Evolutionary conservation across 2,329 filamentous ascomycete species (phyloP), one percentile per base, ranked within the genome.

Genomic region (Calycina marina): DNA sequence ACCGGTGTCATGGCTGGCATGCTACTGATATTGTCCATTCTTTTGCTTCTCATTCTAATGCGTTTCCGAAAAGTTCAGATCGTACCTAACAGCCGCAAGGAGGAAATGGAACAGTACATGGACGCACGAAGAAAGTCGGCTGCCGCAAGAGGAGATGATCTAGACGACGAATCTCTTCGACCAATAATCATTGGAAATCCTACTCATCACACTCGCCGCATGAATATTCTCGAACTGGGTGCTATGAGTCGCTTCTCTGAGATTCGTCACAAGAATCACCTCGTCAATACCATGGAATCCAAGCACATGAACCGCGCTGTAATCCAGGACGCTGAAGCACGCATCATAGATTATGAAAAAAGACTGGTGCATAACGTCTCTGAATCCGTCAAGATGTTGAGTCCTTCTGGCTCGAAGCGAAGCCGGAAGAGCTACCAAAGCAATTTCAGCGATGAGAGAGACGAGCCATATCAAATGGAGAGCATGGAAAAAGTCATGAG

Each of bases 111-210:
- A 31, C 61, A 50, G 31, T 60, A 64, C 47, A 62, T 60, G 5
- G 54, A 62, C 41, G 59, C 59, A 13, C 62, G 67, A n/a, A 60
- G 11, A 55, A 58, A 30, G 59, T 61, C 2, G 34, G 39, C 26
- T 35, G 42, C 31, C 15, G n/a, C n/a, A 20, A 12, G 41, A 51
- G 51, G 54, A 12, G 30, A 49, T 4, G 36, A 40, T 14, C 44
- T 45, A 18, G 43, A 50, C 9, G 49, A 52, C 40, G 66, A 75
- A 28, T 84, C 75, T 22, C n/a, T 22, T 77, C 69, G 69, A 36
- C 73, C 79, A 1, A 62, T 75, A 16, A 68, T 84, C 41, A 70
- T 83, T 48, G 78, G 79, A 9, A 77, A 80, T 47, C 77, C 79
- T 9, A 71, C 69, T 27, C 70, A 75, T 28, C 76, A 72, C 52